These are phyloP conservation scores for Adansonia madagascariensis DNA, from an alignment of 441 rosid genomes.

Conservation along the genomic window DNA sequence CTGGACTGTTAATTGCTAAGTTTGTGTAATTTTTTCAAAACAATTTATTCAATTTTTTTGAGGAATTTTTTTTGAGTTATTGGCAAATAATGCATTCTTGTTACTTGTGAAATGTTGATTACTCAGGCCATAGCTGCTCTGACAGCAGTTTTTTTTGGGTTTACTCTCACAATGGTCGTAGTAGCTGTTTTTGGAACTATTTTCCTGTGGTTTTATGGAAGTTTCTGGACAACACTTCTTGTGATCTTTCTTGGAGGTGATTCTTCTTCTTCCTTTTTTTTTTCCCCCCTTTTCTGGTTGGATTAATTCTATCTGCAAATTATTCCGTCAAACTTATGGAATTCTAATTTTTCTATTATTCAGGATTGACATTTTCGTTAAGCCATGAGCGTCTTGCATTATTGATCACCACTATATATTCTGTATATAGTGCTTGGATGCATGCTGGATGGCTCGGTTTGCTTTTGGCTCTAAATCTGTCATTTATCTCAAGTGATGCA, in stretches of 20 bases:
- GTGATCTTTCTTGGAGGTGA: conserved; percentile 74
- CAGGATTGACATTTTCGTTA: conserved; percentile 74
- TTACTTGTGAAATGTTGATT: conserved; percentile 30
- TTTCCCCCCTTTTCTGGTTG: not conserved
- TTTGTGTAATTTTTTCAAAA: conserved; percentile 8
- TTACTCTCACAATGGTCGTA: conserved; percentile 60
- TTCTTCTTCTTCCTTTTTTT: conserved; percentile 10
- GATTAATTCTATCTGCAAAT: conserved; percentile 20
- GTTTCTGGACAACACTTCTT: conserved; percentile 83
- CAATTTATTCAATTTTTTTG: conserved; percentile 7
- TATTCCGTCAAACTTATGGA: conserved; percentile 29
- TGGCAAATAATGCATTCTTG: conserved; percentile 25
- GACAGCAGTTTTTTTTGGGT: conserved; percentile 66
- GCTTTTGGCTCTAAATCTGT: conserved; percentile 76
- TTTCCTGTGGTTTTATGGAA: conserved; percentile 89
- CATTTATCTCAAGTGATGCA: conserved; percentile 88
- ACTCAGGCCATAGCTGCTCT: conserved; percentile 66
- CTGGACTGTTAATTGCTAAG: not conserved
- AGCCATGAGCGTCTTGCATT: conserved; percentile 74
- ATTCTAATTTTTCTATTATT: conserved; percentile 27
- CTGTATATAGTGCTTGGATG: conserved; percentile 76
- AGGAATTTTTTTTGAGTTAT: not conserved
- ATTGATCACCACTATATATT: conserved; percentile 61
- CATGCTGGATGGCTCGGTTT: conserved; percentile 89
- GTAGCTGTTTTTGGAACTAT: conserved; percentile 64